Evolutionary conservation across 2,329 filamentous ascomycete genomes (phyloP).

Genomic region (Fusarium sp.): DNA sequence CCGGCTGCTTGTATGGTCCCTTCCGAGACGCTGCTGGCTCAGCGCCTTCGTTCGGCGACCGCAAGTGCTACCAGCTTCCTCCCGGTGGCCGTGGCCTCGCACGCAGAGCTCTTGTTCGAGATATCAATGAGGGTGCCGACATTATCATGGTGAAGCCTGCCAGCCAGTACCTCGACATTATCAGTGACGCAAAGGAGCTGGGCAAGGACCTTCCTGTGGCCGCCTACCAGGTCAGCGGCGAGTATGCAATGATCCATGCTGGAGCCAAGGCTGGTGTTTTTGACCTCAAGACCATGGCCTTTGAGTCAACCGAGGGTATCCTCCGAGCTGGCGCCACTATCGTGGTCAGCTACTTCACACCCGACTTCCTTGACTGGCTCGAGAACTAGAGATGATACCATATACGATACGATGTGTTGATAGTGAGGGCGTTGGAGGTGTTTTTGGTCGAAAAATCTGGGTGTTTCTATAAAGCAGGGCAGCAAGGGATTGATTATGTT

Average conservation of each 20-base stretch:
- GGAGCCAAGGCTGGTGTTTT: conserved; percentile 96
- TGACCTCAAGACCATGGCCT: conserved; percentile 92
- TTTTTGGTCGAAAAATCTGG: conserved; percentile 22
- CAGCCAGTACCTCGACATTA: conserved; percentile 95
- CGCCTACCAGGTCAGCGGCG: conserved; percentile 96
- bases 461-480: conserved; percentile 16
- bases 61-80: conserved; percentile 96
- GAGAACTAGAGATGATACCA: conserved; percentile 55
- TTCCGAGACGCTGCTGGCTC: conserved; percentile 97
- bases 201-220: conserved; percentile 92
- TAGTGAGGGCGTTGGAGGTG: conserved; percentile 23
- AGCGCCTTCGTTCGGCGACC: conserved; percentile 89
- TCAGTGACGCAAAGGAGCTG: conserved; percentile 95
- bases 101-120: conserved; percentile 86
- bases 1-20: conserved; percentile 93
- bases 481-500: conserved; percentile 17
- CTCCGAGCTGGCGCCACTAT: conserved; percentile 93
- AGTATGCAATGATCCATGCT: conserved; percentile 98
- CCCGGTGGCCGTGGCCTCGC: conserved; percentile 92
- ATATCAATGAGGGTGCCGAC: conserved; percentile 93
- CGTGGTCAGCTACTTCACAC: conserved; percentile 93
- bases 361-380: conserved; percentile 78
- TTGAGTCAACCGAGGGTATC: conserved; percentile 94
- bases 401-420: conserved; percentile 14
- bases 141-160: conserved; percentile 99